Conservation (phyloP, 192 early-diverging fungal species). For the Haplosporangium gracile region DNA sequence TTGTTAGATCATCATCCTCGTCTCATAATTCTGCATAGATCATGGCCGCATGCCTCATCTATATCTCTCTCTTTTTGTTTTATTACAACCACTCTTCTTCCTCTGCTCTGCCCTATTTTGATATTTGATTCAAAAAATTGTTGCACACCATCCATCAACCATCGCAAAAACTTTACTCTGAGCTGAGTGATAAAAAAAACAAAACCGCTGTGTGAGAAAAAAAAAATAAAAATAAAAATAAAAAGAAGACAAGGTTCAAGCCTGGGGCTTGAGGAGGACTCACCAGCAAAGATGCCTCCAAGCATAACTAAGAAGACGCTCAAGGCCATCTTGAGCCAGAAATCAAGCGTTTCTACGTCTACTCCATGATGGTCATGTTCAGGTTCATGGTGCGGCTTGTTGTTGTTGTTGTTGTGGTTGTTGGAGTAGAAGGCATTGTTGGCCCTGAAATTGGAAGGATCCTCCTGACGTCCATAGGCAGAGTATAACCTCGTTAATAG, state of each 20-base stretch:
- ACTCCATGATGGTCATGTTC: conserved; percentile 15
- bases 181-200: not conserved
- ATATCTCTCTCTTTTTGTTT: not conserved
- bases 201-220: conserved; percentile 4
- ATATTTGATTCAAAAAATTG: not conserved
- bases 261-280: not conserved
- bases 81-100: not conserved
- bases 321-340: conserved; percentile 61
- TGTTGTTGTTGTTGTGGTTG: not conserved
- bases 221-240: too few relatives aligned
- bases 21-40: not conserved
- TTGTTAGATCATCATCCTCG: conserved; percentile 9
- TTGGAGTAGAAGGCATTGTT: not conserved
- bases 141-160: not conserved
- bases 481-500: conserved; percentile 24
- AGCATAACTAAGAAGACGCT: conserved; percentile 76
- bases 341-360: conserved; percentile 35
- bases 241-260: not conserved
- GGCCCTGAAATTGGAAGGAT: not conserved
- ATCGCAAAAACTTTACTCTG: not conserved
- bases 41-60: not conserved
- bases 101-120: not conserved
- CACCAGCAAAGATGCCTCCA: conserved; percentile 83
- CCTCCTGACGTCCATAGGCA: not conserved
- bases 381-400: conserved; percentile 4